A percentile compares a stretch with the other conserved stretches of the same genome.
These are phyloP conservation scores for Jatropha curcas DNA, from an alignment of 345 rosid species.

Conservation along the genomic window DNA sequence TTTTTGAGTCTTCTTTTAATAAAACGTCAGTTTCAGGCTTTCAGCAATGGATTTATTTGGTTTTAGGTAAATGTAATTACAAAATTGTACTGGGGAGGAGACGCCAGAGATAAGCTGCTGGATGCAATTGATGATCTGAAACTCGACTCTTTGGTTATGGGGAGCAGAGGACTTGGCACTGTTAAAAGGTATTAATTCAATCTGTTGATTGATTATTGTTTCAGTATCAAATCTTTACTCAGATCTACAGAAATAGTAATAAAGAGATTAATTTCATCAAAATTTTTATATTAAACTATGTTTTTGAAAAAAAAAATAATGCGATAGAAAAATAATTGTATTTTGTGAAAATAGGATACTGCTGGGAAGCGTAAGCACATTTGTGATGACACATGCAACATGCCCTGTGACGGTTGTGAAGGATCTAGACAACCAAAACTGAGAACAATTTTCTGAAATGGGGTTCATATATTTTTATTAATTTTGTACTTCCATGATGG, in stretches of 20 bases:
- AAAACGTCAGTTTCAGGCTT: no score
- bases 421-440: slow-evolving; percentile 11
- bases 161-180: slow-evolving; percentile 94
- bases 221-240: no score
- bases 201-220: not conserved
- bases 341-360: slow-evolving; percentile 59
- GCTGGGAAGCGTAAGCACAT: slow-evolving; percentile 64
- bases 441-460: no score
- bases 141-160: slow-evolving; percentile 83
- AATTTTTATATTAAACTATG: no score
- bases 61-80: slow-evolving; percentile 58
- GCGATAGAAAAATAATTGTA: no score
- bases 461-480: no score
- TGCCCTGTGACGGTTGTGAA: slow-evolving; percentile 66
- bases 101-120: slow-evolving; percentile 80
- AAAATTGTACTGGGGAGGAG: slow-evolving; percentile 85
- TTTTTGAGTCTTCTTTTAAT: no score
- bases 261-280: no score
- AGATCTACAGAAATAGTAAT: no score
- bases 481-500: no score
- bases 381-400: slow-evolving; percentile 47
- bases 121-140: slow-evolving; percentile 76
- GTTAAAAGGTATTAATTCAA: slow-evolving; percentile 51
- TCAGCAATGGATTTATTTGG: no score
- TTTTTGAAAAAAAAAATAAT: no score